phyloP scores from a whole-genome alignment of 169 alveolate species.

The Perkinsus chesapeaki region DNA sequence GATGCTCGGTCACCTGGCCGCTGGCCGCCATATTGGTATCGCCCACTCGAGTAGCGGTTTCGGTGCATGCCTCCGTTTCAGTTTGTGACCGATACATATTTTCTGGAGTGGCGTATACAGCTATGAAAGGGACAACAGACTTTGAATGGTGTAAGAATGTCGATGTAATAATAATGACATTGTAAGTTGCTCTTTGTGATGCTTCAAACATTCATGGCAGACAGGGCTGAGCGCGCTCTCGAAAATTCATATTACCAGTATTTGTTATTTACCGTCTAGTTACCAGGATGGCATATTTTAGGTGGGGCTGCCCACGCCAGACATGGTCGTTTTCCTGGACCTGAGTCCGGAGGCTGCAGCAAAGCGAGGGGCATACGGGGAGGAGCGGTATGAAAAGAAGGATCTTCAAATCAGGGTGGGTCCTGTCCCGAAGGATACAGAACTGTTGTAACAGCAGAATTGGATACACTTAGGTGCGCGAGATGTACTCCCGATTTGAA shows the following conservation, averaged over 20 bases:
- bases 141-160: conserved; percentile 62
- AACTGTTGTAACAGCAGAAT: too few species aligned
- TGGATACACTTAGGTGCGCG: conserved; percentile 47
- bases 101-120: conserved; percentile 74
- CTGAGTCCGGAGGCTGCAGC: conserved; percentile 31
- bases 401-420: conserved; percentile 37
- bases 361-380: conserved; percentile 60
- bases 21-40: background rate
- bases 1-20: background rate
- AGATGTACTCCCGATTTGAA: conserved; percentile 36
- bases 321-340: conserved; percentile 52
- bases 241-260: too few species aligned
- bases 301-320: conserved; percentile 65
- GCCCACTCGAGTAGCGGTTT: too few species aligned
- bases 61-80: conserved; percentile 13
- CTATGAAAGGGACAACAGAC: conserved; percentile 54
- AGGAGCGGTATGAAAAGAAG: conserved; percentile 61
- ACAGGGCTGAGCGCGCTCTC: too few species aligned
- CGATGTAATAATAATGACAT: background rate
- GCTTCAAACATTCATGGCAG: too few species aligned
- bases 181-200: too few species aligned
- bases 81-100: conserved; percentile 71
- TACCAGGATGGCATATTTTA: too few species aligned
- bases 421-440: too few species aligned
- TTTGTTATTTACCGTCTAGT: too few species aligned